phyloP scores from a whole-genome alignment of 495 filamentous ascomycete species.

The Tetracladium marchalianum region DNA sequence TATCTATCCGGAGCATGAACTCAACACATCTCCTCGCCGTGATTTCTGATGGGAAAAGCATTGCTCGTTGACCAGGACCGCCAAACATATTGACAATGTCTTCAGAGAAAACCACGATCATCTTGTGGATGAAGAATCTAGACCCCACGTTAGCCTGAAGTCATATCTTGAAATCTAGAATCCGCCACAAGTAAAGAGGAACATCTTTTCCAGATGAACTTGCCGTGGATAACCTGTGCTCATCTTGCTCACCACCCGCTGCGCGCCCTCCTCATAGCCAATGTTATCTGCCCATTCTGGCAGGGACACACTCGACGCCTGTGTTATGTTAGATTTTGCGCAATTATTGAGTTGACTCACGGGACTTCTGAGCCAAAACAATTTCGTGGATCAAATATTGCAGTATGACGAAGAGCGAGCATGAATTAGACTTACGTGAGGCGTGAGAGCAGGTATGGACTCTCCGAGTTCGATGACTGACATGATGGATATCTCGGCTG shows the following conservation, averaged over 20 bases:
- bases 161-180: not conserved
- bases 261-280: conserved; percentile 85
- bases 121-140: conserved; percentile 86
- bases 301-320: conserved; percentile 94
- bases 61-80: conserved; percentile 50
- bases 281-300: conserved; percentile 89
- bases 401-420: not conserved
- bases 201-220: conserved; percentile 19
- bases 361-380: conserved; percentile 1
- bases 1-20: conserved; percentile 56
- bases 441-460: conserved; percentile 50
- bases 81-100: conserved; percentile 60
- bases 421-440: conserved; percentile 38
- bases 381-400: not conserved
- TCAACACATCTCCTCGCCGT: conserved; percentile 57
- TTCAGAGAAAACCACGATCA: conserved; percentile 62
- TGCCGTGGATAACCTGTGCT: conserved; percentile 78
- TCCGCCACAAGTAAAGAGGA: not conserved
- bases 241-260: conserved; percentile 79
- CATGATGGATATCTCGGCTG: conserved; percentile 6
- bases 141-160: conserved; percentile 4
- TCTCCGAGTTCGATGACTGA: conserved; percentile 33
- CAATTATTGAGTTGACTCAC: conserved; percentile 14
- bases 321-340: not conserved
- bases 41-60: conserved; percentile 66